Conservation (phyloP, 2,329 filamentous ascomycete species). For the Exophiala spinifera region DNA sequence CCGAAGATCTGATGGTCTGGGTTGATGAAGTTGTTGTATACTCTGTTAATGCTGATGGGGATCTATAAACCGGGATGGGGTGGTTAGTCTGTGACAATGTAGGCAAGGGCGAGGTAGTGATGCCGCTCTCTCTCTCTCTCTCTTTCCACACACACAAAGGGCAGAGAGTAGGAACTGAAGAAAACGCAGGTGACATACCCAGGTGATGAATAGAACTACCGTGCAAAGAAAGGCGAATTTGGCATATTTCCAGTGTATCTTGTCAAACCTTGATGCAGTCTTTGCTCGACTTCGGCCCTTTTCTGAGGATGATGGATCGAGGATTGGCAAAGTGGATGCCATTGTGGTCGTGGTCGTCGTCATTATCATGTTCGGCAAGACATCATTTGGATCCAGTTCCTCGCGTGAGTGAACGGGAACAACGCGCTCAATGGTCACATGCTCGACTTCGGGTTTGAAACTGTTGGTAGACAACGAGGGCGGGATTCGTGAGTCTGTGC, state of each 20-base stretch:
- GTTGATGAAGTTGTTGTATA: conserved; percentile 22
- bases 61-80: conserved; percentile 1
- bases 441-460: neutral
- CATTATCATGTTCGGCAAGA: too few species aligned
- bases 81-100: neutral
- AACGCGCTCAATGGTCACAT: conserved; percentile 14
- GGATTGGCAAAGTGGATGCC: conserved; percentile 1
- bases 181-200: conserved; percentile 17
- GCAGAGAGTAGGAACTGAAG: neutral
- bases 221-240: conserved; percentile 22
- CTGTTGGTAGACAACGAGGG: neutral
- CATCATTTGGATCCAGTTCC: conserved; percentile 1
- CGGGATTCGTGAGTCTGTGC: neutral
- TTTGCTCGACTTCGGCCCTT: conserved; percentile 3
- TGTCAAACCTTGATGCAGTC: conserved; percentile 15
- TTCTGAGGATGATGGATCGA: conserved; percentile 3
- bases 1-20: conserved; percentile 20
- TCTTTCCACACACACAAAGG: neutral
- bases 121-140: too few species aligned
- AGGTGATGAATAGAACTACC: conserved; percentile 21
- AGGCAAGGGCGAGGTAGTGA: too few species aligned
- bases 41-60: conserved; percentile 19
- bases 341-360: neutral
- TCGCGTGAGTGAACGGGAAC: conserved; percentile 13
- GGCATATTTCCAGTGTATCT: conserved; percentile 22